Base-by-base conservation (phyloP, 2,329 filamentous ascomycete genomes). In the Exophiala alcalophila region DNA sequence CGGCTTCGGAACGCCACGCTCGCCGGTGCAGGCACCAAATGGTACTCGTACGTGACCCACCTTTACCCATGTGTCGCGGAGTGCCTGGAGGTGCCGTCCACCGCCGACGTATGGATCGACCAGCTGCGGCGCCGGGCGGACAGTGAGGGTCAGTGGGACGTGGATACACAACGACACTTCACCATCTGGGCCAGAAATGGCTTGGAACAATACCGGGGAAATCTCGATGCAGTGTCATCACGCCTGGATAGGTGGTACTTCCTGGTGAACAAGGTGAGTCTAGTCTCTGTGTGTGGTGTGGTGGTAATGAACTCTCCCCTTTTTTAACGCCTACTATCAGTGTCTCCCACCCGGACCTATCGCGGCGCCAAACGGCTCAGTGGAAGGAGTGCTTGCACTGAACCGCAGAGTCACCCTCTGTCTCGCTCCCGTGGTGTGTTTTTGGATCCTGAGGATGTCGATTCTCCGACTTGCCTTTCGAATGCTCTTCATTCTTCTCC, bases 41-140 rank as follows among this genome's bases (percentile, higher is more conserved):
- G 38, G 38, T 40, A 40, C 38, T 40, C 28, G 38, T 40, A 40
- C 38, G 38, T 40, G 21, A 25, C 33, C 20, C 21, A 33, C 38
- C 38, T 26, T n/a, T 33, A 33, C 38, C 38, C 29, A 5, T 27
- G 38, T 27, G 16, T 26, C 15, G 4, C 28, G 21, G 38, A 40
- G 14, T 25, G 14, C 37, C 38, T 40, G 20, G 33, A 16, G 4
- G 27, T 27, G 6, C n/a, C 21, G 11, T 26, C 21, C 18, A 20
- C 25, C 10, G 7, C 38, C 32, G 29, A 29, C 29, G 32, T 27
- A 12, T 33, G 28, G 38, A 40, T 40, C 26, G 29, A 40, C 2
- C 27, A 21, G 20, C 38, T 40, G n/a, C 29, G 28, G 8, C 28
- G 38, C 33, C 32, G 29, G 10, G n/a, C n/a, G n/a, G 37, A 32